Evolutionary conservation across 2,329 filamentous ascomycete genomes (phyloP).

Genomic region (Colletotrichum cereale): DNA sequence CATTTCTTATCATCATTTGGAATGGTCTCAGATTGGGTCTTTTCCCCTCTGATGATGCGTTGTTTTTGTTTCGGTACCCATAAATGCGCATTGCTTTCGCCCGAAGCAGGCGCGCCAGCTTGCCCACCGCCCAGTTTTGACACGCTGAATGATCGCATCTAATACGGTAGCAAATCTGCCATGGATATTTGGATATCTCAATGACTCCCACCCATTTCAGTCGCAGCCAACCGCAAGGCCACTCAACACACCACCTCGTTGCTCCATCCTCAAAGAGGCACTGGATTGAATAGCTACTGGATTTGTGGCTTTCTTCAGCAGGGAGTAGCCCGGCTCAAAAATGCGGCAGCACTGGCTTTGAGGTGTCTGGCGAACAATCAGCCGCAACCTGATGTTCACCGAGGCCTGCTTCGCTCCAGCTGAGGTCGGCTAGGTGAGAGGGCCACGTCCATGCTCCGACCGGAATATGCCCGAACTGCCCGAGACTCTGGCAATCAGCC

Average conservation of each 20-base stretch:
- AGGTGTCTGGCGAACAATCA: not conserved
- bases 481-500: not conserved
- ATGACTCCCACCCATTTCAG: slow-evolving; percentile 3
- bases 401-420: slow-evolving; percentile 30
- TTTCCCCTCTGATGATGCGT: not conserved
- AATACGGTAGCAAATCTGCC: not conserved
- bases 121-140: not conserved
- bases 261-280: slow-evolving; percentile 29
- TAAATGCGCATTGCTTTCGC: slow-evolving; percentile 3
- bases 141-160: not conserved
- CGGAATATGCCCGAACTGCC: not conserved
- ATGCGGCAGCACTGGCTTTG: not conserved
- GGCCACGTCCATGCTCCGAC: slow-evolving; percentile 16
- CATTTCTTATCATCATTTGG: slow-evolving; percentile 12
- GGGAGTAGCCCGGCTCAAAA: slow-evolving; percentile 18
- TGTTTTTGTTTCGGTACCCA: not conserved
- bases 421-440: slow-evolving; percentile 17
- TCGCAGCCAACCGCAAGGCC: slow-evolving; percentile 13
- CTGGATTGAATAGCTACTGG: slow-evolving; percentile 33
- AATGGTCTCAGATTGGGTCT: not conserved
- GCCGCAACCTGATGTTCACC: slow-evolving; percentile 26
- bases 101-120: slow-evolving; percentile 1
- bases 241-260: slow-evolving; percentile 17
- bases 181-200: not conserved
- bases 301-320: slow-evolving; percentile 10